Conservation (phyloP, 495 filamentous ascomycete species). For the Immersiella caudata region DNA sequence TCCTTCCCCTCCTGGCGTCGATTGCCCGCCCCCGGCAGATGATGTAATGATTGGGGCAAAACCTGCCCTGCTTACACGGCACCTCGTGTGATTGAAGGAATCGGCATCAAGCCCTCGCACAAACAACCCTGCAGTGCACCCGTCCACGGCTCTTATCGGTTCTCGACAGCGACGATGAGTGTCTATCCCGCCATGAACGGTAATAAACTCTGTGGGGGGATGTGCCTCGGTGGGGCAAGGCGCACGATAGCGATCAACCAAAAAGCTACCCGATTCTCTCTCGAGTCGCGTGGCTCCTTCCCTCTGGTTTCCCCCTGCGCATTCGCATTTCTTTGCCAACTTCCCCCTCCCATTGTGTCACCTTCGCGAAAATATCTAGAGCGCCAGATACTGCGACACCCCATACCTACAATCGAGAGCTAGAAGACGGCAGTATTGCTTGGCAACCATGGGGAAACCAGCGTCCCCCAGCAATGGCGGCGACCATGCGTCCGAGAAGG, state of each 20-base stretch:
- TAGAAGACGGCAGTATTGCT: neutral
- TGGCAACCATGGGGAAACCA: neutral
- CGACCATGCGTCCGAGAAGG: conserved; percentile 20
- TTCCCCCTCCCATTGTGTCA: neutral
- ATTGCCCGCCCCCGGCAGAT: neutral
- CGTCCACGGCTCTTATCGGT: conserved; percentile 3
- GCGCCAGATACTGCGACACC: neutral
- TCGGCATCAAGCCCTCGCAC: neutral
- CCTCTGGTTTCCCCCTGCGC: neutral
- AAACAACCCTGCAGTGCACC: neutral
- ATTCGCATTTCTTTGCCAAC: neutral
- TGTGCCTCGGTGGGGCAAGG: neutral
- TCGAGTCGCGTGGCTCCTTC: neutral
- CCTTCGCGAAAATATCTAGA: neutral
- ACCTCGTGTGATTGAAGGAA: neutral
- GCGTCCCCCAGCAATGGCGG: neutral
- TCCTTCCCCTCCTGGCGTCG: neutral
- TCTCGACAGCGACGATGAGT: neutral
- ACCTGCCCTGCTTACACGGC: conserved; percentile 3
- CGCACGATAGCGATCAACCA: conserved; percentile 4
- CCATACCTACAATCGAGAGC: too few species aligned
- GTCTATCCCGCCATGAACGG: neutral
- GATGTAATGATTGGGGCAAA: conserved; percentile 5
- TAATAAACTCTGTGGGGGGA: neutral
- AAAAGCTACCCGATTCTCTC: neutral